phyloP scores from a whole-genome alignment of 306 rosid genomes.

The Canavalia gladiata region DNA sequence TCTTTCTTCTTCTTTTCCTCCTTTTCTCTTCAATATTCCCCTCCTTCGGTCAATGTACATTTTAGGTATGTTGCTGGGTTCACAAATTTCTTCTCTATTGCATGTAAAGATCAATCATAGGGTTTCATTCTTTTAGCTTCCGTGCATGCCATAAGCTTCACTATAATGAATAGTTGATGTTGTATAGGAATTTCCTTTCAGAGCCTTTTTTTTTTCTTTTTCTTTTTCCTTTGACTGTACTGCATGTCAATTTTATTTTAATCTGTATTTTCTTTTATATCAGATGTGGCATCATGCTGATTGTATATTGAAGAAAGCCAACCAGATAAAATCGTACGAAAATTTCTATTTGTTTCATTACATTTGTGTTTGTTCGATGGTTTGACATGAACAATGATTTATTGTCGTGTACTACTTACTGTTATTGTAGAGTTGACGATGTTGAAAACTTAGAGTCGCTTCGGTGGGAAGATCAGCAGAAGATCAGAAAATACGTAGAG shows the following conservation, averaged over 20 bases:
- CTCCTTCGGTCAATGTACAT: not conserved
- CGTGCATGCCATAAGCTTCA: not conserved
- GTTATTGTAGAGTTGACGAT: constrained; percentile 72
- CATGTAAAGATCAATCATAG: not conserved
- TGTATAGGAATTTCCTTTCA: constrained; percentile 5
- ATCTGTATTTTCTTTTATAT: constrained; percentile 35
- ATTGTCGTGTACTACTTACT: not conserved
- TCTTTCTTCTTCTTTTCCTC: not conserved
- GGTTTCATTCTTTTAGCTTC: constrained; percentile 15
- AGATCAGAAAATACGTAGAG: constrained; percentile 78
- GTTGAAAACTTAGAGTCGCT: constrained; percentile 86
- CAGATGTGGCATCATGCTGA: constrained; percentile 97
- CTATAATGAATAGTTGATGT: not conserved
- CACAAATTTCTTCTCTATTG: not conserved
- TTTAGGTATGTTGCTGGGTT: not conserved
- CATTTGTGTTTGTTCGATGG: constrained; percentile 6
- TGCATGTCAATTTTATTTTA: constrained; percentile 12
- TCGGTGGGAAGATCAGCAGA: constrained; percentile 98
- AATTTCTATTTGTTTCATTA: constrained; percentile 35
- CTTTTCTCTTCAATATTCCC: not conserved
- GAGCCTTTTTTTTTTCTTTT: too few species aligned
- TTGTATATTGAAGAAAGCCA: constrained; percentile 83
- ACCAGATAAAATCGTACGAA: constrained; percentile 90
- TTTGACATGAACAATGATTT: constrained; percentile 39
- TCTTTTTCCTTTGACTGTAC: not conserved